A percentile compares a stretch with the other conserved stretches of the same genome.
Evolutionary conservation across 805 yeast genomes (phyloP).

Genomic region (Starmerella sp.): DNA sequence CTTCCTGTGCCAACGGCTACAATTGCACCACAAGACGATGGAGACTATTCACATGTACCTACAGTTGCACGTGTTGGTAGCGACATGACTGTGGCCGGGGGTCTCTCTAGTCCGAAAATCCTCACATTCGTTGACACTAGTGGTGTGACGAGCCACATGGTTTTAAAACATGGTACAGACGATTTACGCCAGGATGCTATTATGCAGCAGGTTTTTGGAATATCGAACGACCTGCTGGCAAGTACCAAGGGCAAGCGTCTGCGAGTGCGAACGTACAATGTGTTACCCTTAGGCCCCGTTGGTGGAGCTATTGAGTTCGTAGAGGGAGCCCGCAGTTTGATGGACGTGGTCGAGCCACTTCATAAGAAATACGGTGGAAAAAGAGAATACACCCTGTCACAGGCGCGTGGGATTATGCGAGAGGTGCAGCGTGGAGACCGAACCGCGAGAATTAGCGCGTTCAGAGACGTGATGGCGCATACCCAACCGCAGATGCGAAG

Average conservation of each 20-base stretch:
- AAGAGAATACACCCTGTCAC: conserved; percentile 13
- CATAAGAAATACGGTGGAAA: conserved; percentile 50
- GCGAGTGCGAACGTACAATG: conserved; percentile 71
- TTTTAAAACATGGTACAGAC: conserved; percentile 70
- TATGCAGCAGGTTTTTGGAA: conserved; percentile 92
- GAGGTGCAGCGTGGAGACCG: not conserved
- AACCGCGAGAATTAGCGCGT: conserved; percentile 27
- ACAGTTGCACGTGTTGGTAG: conserved; percentile 38
- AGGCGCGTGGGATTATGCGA: conserved; percentile 43
- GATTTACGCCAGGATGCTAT: conserved; percentile 92
- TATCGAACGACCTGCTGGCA: conserved; percentile 50
- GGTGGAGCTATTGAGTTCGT: conserved; percentile 90
- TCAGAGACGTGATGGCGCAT: conserved; percentile 36
- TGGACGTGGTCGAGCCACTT: conserved; percentile 53
- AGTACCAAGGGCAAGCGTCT: not conserved
- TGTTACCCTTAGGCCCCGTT: conserved; percentile 76
- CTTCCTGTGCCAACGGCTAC: conserved; percentile 60
- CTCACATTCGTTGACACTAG: conserved; percentile 42
- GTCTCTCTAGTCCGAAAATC: conserved; percentile 81
- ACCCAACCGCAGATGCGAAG: conserved; percentile 57
- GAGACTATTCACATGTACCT: conserved; percentile 39
- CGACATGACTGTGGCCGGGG: conserved; percentile 59
- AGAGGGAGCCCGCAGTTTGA: conserved; percentile 56
- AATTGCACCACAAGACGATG: conserved; percentile 33
- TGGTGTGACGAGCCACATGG: conserved; percentile 48